Conservation (phyloP, 495 filamentous ascomycete species). For the Rostrohypoxylon terebratum region DNA sequence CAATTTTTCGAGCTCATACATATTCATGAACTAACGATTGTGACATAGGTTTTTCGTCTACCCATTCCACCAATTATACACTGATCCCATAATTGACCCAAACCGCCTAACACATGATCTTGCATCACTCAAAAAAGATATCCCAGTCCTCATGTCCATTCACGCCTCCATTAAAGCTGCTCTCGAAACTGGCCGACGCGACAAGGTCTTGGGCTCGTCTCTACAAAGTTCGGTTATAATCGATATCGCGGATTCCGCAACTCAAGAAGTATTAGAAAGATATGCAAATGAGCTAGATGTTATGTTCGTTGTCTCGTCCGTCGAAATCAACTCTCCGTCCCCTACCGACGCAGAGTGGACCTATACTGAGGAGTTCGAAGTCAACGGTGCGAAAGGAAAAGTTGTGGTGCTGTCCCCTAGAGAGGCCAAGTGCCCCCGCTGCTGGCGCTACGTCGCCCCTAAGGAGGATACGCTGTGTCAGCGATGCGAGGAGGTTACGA, state of each 20-base stretch:
- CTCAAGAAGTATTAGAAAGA: conserved; percentile 57
- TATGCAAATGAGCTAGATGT: conserved; percentile 73
- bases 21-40: background rate
- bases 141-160: conserved; percentile 68
- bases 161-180: conserved; percentile 73
- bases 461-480: conserved; percentile 73
- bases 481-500: conserved; percentile 73
- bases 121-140: conserved; percentile 56
- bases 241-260: conserved; percentile 44
- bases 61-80: conserved; percentile 58
- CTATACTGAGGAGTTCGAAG: conserved; percentile 66
- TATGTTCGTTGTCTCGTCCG: conserved; percentile 81
- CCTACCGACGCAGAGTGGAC: conserved; percentile 61
- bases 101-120: conserved; percentile 48
- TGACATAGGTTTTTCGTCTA: conserved; percentile 43
- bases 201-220: conserved; percentile 77
- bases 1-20: background rate
- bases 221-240: conserved; percentile 76
- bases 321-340: conserved; percentile 61
- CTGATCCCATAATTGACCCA: conserved; percentile 52
- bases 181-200: conserved; percentile 73
- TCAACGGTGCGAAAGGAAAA: conserved; percentile 58
- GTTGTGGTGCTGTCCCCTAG: conserved; percentile 76
- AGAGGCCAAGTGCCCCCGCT: conserved; percentile 80
- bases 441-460: conserved; percentile 82